Base-by-base conservation (phyloP, 352 stramenopile species). In the Globisporangium paddicum region DNA sequence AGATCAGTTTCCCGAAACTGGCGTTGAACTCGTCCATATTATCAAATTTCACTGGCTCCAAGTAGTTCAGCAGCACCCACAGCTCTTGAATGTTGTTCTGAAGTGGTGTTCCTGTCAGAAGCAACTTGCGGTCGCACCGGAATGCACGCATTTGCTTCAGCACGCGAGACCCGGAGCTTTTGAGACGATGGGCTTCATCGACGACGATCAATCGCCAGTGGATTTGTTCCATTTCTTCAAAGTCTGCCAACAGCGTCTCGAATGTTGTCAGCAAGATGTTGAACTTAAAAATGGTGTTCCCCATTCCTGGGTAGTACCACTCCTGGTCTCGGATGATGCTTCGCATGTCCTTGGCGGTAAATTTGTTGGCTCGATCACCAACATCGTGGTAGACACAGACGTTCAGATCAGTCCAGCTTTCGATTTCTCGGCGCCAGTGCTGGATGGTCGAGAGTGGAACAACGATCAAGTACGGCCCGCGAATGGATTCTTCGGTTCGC, bases 371-470 rank as follows among this genome's bases (percentile, higher is more conserved):
- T 8, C 79, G 75, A 55, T 94, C 87, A 11, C 88, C 80, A 68
- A 95, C 85, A 67, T 99, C 97, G 66, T 99, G 96, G 72, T 99
- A 99, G 0, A 99, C 93, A 63, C 97, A 99, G 26, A 97, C 96
- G 47, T 98, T 97, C 68, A 99, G 93, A 71, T 99, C 95, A n/a
- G 97, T 99, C 94, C 67, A 97, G 57, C 72, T 94, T 64, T 93
- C 85, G 58, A 95, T 90, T 63, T 96, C 86, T 54, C 86, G 84
- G 2, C 86, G 82, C 86, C 86, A 94, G 64, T 94, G 87, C 60
- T 93, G 82, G 60, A 95, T 92, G 1, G 87, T 96, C 14, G 85
- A 95, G 40, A 96, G 72, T 46, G 87, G 87, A 3, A 96, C 87
- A 2, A 96, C 87, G 51, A 96, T 90, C 55, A 96, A 57, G 57